Evolutionary conservation across 2,329 filamentous ascomycete species (phyloP).

Genomic region (Monosporascus sp.): DNA sequence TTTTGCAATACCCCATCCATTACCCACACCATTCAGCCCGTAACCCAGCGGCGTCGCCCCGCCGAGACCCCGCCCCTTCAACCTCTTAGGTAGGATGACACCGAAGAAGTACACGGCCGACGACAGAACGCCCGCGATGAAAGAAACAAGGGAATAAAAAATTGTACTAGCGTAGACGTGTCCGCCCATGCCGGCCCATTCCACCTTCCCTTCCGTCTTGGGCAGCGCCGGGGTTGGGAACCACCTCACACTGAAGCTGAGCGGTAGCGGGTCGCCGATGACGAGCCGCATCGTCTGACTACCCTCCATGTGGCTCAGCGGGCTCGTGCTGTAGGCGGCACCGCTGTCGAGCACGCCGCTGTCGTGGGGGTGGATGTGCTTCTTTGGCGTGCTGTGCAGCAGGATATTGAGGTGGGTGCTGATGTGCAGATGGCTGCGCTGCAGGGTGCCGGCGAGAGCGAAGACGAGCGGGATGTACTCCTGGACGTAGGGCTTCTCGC

Average conservation of each 20-base stretch:
- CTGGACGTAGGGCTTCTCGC: conserved; percentile 43
- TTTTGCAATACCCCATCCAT: conserved; percentile 47
- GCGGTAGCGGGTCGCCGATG: conserved; percentile 78
- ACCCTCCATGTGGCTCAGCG: conserved; percentile 56
- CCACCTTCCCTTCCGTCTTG: conserved; percentile 58
- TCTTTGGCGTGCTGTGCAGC: conserved; percentile 64
- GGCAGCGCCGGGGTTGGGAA: conserved; percentile 71
- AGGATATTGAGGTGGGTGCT: conserved; percentile 86
- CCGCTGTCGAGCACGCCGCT: conserved; percentile 82
- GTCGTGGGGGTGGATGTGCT: conserved; percentile 58
- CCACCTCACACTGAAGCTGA: conserved; percentile 82
- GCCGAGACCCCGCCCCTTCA: conserved; percentile 47
- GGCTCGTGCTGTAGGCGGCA: conserved; percentile 78
- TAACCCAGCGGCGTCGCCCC: conserved; percentile 55
- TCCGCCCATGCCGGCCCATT: conserved; percentile 61
- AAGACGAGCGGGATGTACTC: conserved; percentile 83
- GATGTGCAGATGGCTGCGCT: conserved; percentile 85
- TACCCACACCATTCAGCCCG: conserved; percentile 49
- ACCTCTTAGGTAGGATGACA: conserved; percentile 49
- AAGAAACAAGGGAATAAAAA: conserved; percentile 57
- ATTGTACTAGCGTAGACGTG: conserved; percentile 60
- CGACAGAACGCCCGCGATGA: conserved; percentile 49
- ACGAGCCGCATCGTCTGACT: conserved; percentile 62
- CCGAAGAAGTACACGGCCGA: conserved; percentile 58
- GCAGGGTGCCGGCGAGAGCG: conserved; percentile 81